Base-by-base conservation (phyloP, 1,284 basidiomycete genomes). In the Sanguinoderma infundibulare region DNA sequence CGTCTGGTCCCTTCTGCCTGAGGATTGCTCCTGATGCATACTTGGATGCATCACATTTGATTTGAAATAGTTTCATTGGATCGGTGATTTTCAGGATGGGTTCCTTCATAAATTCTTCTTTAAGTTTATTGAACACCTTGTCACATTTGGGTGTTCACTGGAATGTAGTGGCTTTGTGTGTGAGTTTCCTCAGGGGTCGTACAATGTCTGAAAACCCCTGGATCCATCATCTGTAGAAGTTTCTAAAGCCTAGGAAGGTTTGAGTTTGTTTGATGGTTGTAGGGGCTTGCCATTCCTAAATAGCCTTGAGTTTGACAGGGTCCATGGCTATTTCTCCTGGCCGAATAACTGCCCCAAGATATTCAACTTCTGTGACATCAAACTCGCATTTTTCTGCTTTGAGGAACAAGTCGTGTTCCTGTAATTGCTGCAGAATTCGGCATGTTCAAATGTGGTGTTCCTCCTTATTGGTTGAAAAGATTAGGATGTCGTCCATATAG, bases 191-290 rank as follows among this genome's bases (percentile, higher is more conserved):
- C 22, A 49, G 26, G 2, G 24, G 46, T 10, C 46, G 10, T 28
- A 20, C 36, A 1, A 26, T 2, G 1, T 14, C 15, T 1, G 35
- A 69, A 60, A 74, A 84, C 15, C 73, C 63, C 9, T 70, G 35
- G 20, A 85, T 77, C 59, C 83, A 84, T 0, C 72, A 52, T 0
- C 75, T 49, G 53, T 83, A 84, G 68, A 78, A 82, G 60, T 79
- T 79, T 6, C 71, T 66, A 39, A 83, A 77, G 1, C 79, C 81
- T 0, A 83, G 56, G 66, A 84, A 83, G 0, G 44, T 47, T 42
- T 73, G 67, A 4, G 78, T 54, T 9, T 75, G 64, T 28, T 70
- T 69, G 5, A 77, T 50, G 0, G 50, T 73, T 0, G 53, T 65
- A 0, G 78, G 80, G 0, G 34, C 22, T 0, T 74, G 75, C 82